Base-by-base conservation (phyloP, 2,329 filamentous ascomycete genomes). In the Ilyonectria destructans region DNA sequence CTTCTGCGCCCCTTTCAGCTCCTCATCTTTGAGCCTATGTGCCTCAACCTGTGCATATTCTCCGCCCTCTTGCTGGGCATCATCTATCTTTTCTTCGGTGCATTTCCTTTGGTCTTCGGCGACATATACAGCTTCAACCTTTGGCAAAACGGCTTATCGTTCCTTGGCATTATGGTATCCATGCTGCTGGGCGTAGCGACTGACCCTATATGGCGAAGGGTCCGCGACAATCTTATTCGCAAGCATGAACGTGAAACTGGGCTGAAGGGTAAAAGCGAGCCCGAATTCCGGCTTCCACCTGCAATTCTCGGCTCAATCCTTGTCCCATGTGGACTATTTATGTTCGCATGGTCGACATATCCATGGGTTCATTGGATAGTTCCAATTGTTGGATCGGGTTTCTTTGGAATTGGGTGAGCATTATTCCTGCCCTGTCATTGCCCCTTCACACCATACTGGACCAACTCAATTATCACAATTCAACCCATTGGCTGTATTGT, bases 61-160 rank as follows among this genome's bases (percentile, higher is more conserved):
- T 93, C 93, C 1, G 93, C 94, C 43, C 89, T 98, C 61, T 84
- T 97, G 17, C 85, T 97, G 8, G 95, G 95, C 6, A 92, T 97
- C 49, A 83, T 97, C 2, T 97, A 97, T 78, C 89, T 97, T 43
- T 97, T 97, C 84, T 97, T 97, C 78, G 94, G 94, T 19, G 94
- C 95, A 0, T 97, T 97, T 75, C 89, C 92, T 5, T 83, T 97
- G 48, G 90, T 97, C 17, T 97, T 97, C 77, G 80, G 85, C 29
- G 88, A 86, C 51, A 90, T 92, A 54, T 92, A 97, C 78, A 90
- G 88, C 19, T 95, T 97, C 83, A 90, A 89, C 60, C 83, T 94
- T 10, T 96, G 92, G 85, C 92, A 97, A 80, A 85, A 89, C 12
- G 95, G 95, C n/a, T 82, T 96, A 64, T 87, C 90, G 15, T 97